Percentiles rank a stretch among this genome's conserved stretches.
phyloP scores from a whole-genome alignment of 2,329 filamentous ascomycete species.

The Monosporascus cannonballus region DNA sequence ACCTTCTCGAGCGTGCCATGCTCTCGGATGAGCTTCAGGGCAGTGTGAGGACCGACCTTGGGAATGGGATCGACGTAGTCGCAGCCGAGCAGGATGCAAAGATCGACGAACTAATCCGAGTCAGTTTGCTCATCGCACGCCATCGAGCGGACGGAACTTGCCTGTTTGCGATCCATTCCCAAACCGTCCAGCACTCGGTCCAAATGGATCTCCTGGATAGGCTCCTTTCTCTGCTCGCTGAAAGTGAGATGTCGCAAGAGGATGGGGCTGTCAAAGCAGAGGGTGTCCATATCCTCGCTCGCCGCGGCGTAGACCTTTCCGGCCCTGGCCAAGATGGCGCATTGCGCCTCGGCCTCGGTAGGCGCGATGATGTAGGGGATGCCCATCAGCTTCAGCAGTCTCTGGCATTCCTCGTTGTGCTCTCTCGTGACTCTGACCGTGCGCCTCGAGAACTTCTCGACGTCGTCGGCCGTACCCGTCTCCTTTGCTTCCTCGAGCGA shows the following conservation, averaged over 20 bases:
- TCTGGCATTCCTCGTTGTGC: constrained; percentile 93
- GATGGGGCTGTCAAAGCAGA: constrained; percentile 92
- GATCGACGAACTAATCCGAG: constrained; percentile 74
- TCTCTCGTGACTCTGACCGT: constrained; percentile 94
- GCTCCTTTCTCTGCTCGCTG: constrained; percentile 94
- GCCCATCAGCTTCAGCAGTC: constrained; percentile 88
- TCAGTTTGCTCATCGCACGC: background rate
- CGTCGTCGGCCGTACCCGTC: constrained; percentile 91
- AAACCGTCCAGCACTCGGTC: constrained; percentile 82
- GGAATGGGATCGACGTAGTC: constrained; percentile 97
- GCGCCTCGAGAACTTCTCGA: constrained; percentile 92
- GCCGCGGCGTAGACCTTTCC: constrained; percentile 96
- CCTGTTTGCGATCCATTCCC: constrained; percentile 81
- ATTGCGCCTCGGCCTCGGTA: constrained; percentile 96
- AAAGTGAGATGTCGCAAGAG: constrained; percentile 90
- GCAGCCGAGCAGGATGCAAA: constrained; percentile 95
- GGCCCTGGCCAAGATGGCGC: constrained; percentile 78
- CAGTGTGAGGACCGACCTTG: constrained; percentile 87
- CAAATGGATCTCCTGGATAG: constrained; percentile 90
- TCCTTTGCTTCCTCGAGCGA: constrained; percentile 93
- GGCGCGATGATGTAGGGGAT: constrained; percentile 92
- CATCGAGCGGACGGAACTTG: constrained; percentile 29
- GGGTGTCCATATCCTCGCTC: constrained; percentile 97
- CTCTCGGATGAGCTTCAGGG: constrained; percentile 89
- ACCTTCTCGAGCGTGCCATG: constrained; percentile 84